These are phyloP conservation scores for Vitis riparia DNA, from an alignment of 164 flowering plant species.

Conservation along the genomic window DNA sequence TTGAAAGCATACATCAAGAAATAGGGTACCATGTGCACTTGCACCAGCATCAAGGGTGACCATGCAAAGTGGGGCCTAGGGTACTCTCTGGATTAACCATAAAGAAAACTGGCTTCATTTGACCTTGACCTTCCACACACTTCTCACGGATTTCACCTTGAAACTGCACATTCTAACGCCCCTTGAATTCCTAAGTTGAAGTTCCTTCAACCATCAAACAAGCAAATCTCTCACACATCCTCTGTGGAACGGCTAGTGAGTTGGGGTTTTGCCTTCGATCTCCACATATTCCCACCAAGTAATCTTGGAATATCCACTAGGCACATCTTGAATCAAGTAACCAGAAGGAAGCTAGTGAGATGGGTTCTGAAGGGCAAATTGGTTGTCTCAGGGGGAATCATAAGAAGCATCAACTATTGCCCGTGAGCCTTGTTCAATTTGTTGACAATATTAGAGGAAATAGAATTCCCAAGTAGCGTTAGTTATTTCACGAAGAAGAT, in stretches of 20 bases:
- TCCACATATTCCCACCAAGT: conserved; percentile 70
- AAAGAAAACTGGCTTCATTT: no score
- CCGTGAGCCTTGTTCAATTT: conserved; percentile 47
- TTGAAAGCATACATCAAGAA: no score
- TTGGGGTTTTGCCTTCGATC: conserved; percentile 45
- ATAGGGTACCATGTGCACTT: no score
- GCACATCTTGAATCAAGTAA: conserved; percentile 63
- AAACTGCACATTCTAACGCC: no score
- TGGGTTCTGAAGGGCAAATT: conserved; percentile 27
- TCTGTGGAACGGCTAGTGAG: conserved; percentile 49
- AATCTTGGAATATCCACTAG: conserved; percentile 62
- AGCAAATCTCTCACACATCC: conserved; percentile 60
- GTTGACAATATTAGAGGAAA: no score
- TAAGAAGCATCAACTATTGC: conserved; percentile 50
- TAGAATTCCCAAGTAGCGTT: no score
- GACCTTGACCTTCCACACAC: no score
- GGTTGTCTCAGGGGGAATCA: conserved; percentile 36
- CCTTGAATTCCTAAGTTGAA: conserved; percentile 28
- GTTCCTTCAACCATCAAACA: conserved; percentile 38
- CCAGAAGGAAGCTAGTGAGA: conserved; percentile 58
- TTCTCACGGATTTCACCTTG: no score
- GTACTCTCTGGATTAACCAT: no score
- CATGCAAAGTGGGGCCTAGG: no score
- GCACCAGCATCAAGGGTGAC: no score
- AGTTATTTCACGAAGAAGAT: no score